Base-by-base conservation (phyloP, 805 yeast species). In the Clavispora carvajalis region DNA sequence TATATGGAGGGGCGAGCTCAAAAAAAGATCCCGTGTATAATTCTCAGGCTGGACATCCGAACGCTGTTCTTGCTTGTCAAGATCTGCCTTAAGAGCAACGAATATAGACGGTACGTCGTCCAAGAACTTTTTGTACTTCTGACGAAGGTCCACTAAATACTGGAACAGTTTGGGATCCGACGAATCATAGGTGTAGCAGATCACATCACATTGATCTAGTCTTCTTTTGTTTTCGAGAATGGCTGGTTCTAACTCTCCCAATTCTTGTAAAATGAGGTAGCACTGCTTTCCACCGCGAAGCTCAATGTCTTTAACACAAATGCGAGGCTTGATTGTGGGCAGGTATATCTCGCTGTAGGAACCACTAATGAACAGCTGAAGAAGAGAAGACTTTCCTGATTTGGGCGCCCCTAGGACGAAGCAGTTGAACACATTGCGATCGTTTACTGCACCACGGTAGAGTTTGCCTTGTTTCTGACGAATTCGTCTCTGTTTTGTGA, bases 121-220 rank as follows among this genome's bases (percentile, higher is more conserved):
- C 49, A 82, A 76, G 15, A 82, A 62, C 23, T 69, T 65, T 2
- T 80, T 76, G 53, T 83, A 79, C 46, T 67, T 72, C 22, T 73
- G 66, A 11, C 89, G 65, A n/a, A 90, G 58, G 15, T 84, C 84
- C 21, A 85, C 82, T 38, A 90, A 64, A 56, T 85, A 80, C 39
- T 89, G 85, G 59, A 93, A 93, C 33, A 95, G 86, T 40, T 91
- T 95, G 0, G 99, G 97, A 56, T 93, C 97, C 0, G 96, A 82
- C 0, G 97, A 88, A 58, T 93, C 99, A 60, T 93, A 93, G 0
- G 89, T 74, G 54, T 85, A 74, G 60, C 98, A 93, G 1, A 93
- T 58, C 3, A 89, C 95, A 59, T 93, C 99, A 62, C 98, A 93
- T 38, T 83, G 84, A 40, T 84, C 86, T 8, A 91, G 59, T 38